phyloP scores from a whole-genome alignment of 306 rosid genomes.

The Lablab purpureus region DNA sequence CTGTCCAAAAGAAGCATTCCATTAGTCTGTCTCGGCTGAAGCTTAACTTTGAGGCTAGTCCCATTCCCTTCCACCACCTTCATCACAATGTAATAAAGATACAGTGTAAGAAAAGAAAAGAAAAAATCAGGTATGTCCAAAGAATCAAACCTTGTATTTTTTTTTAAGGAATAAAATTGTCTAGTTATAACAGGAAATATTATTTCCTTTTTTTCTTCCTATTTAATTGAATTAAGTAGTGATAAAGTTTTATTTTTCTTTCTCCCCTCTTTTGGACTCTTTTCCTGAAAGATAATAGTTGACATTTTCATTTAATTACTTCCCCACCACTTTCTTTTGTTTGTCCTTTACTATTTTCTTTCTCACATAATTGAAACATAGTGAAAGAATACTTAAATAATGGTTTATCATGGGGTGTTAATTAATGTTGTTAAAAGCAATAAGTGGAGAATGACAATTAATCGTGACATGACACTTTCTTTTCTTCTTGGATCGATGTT shows the following conservation, averaged over 20 bases:
- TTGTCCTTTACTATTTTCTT: background rate
- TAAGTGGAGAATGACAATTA: too few species aligned
- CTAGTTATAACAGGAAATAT: too few species aligned
- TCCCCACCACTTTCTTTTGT: background rate
- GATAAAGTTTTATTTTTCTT: background rate
- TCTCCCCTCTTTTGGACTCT: background rate
- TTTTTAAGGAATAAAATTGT: too few species aligned
- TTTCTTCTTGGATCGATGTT: too few species aligned
- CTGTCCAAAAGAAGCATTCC: slow-evolving; percentile 63
- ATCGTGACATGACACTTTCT: too few species aligned
- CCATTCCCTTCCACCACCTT: slow-evolving; percentile 69
- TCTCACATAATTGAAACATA: background rate
- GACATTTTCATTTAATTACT: background rate
- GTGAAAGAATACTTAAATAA: too few species aligned
- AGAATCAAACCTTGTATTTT: too few species aligned
- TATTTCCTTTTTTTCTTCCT: too few species aligned
- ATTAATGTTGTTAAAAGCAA: too few species aligned
- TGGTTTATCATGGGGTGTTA: too few species aligned
- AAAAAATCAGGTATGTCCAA: too few species aligned
- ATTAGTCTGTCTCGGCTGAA: slow-evolving; percentile 61
- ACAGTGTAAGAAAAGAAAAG: too few species aligned
- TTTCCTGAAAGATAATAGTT: background rate
- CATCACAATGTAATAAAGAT: background rate
- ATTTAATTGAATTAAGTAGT: background rate
- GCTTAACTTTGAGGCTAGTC: slow-evolving; percentile 56